Base-by-base conservation (phyloP, 2,329 filamentous ascomycete species). In the Epicoccum sorghinum region DNA sequence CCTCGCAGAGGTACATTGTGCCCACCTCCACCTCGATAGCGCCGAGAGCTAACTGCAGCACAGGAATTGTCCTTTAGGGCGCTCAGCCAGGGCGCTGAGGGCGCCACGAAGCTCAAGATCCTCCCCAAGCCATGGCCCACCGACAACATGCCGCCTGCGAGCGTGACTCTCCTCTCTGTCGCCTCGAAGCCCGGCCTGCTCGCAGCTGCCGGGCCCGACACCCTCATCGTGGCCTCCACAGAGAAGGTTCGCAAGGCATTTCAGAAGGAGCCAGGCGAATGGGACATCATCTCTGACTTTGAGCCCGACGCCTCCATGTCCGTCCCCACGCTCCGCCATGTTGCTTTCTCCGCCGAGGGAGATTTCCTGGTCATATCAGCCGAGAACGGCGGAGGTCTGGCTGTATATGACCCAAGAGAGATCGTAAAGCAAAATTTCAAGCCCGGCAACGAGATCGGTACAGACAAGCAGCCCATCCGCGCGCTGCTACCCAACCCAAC, bases 261-360 rank as follows among this genome's bases (percentile, higher is more conserved):
- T 69, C 81, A 59, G n/a, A 33, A 55, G 13, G 58, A 84, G 52
- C 75, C 80, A 10, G 78, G 81, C 32, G 83, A 85, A 59, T 77
- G 82, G 53, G 86, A 88, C 58, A 86, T 93, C 59, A 78, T 89
- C 49, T 86, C 89, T 58, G 70, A 81, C 10, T 96, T 96, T 66
- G 79, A 86, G 55, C 89, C 93, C 3, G 86, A 93, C 71, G 79
- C 90, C 46, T 88, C 82, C 55, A 83, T 98, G 6, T 80, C 86
- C 1, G 82, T 96, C 66, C 85, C 89, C 67, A 87, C 89, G 64
- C 84, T 96, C 48, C 96, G 91, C 9, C 95, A 99, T 73, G 81
- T 99, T 18, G 87, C 88, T 13, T 99, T 99, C 73, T 93, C 91
- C 0, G 85, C 90, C n/a, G 90, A 96, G 67, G 96, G 97, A 71